Conservation (phyloP, 2,329 filamentous ascomycete genomes). For the Ascochyta koolunga region DNA sequence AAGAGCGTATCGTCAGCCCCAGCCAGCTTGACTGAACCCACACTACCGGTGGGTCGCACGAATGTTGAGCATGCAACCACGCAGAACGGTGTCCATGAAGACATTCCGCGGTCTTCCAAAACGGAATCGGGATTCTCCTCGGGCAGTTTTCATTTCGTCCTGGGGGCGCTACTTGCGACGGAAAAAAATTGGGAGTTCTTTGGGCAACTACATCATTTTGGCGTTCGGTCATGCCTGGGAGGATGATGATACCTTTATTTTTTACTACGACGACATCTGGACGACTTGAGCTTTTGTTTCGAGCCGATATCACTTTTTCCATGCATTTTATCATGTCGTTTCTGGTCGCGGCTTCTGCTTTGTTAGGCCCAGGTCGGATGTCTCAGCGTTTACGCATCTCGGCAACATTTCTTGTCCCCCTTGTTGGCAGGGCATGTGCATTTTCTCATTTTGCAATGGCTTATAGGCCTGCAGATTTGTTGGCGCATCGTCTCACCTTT, state of each 20-base stretch:
- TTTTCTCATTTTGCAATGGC: constrained; percentile 1
- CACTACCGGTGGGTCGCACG: constrained; percentile 1
- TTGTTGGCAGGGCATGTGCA: constrained; percentile 1
- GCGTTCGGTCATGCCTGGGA: constrained; percentile 37
- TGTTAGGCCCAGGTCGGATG: constrained; percentile 4
- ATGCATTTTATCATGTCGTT: background rate
- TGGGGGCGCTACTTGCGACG: constrained; percentile 13
- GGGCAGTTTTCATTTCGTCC: background rate
- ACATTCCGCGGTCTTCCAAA: constrained; percentile 12
- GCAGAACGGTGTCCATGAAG: constrained; percentile 3
- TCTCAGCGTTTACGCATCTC: constrained; percentile 15
- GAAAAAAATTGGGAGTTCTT: constrained; percentile 36
- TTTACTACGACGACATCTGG: constrained; percentile 15
- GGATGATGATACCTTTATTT: constrained; percentile 44
- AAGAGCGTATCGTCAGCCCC: constrained; percentile 1
- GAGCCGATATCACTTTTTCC: constrained; percentile 2
- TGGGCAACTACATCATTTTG: constrained; percentile 29
- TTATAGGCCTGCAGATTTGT: constrained; percentile 9
- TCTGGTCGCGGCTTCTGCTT: background rate
- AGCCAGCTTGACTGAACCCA: background rate
- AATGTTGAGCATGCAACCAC: background rate
- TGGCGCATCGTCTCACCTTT: constrained; percentile 21
- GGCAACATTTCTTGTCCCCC: background rate
- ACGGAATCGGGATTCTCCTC: background rate
- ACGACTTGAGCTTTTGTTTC: constrained; percentile 14